Evolutionary conservation across 768 basidiomycete species (phyloP), one percentile per base, ranked within the genome.

Genomic region (Saitozyma podzolica): DNA sequence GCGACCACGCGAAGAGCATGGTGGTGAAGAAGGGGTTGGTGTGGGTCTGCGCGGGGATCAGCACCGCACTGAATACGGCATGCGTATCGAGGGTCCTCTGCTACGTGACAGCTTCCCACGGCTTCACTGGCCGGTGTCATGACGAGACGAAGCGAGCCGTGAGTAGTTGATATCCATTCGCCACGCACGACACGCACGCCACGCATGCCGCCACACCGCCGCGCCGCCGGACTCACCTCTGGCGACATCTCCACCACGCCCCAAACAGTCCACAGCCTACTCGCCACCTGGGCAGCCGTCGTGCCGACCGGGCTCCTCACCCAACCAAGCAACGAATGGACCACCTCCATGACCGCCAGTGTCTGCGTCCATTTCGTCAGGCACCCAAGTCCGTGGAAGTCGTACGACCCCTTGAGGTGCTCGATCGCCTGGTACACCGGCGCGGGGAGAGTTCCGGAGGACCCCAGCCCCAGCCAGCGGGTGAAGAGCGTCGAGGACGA

Each of bases 1-100:
- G 64, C 0, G 90, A 88, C 96, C 96, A 98, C 0, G 94, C 89
- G 64, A 95, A 80, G 58, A 97, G 85, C 92, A 97, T 95, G 54
- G 88, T 87, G 7, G 90, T 85, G 82, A 90, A 97, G 37, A 93
- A 75, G 4, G 96, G 90, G 73, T 86, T 87, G 4, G 82, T 75
- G 66, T 86, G 89, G 37, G 89, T 76, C 80, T 78, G 47, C 29
- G 29, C 29, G 29, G 29, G 29, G 6, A 52, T 55, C 51, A 64
- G 58, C 55, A 17, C 6, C n/a, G 19, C 20, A 14, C 1, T 37
- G 41, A 58, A 41, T 50, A 29, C 5, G 2, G 29, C 5, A 29
- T 29, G 47, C 40, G n/a, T 13, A 19, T 45, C n/a, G 40, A 47
- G 10, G 6, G 40, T 20, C 13, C 17, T 45, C 54, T 17, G 13